Percentiles rank a stretch among this genome's conserved stretches.
Conservation (phyloP, 192 early-diverging fungal species). For the Mortierella hygrophila region DNA sequence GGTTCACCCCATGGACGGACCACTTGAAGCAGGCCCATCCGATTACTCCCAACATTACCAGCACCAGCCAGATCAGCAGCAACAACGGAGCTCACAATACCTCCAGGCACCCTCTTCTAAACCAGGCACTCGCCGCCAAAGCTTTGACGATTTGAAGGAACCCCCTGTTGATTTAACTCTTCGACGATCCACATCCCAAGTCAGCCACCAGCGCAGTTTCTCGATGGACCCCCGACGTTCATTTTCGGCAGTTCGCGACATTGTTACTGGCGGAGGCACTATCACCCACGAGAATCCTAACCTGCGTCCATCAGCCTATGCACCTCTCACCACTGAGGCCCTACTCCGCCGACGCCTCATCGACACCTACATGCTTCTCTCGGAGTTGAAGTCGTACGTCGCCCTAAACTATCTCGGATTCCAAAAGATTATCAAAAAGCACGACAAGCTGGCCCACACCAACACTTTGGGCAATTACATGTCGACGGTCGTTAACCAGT, state of each 20-base stretch:
- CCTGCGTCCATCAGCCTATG: slow-evolving; percentile 42
- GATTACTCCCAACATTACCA: not conserved
- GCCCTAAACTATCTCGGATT: slow-evolving; percentile 91
- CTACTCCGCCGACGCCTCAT: slow-evolving; percentile 47
- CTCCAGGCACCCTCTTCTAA: not conserved
- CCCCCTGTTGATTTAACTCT: not conserved
- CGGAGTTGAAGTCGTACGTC: slow-evolving; percentile 86
- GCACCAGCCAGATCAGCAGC: not conserved
- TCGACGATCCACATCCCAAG: slow-evolving; percentile 12
- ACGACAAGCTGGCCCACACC: slow-evolving; percentile 87
- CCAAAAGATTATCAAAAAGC: slow-evolving; percentile 94
- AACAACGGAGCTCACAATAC: not conserved
- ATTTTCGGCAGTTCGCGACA: slow-evolving; percentile 17
- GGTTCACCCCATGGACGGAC: slow-evolving; percentile 7
- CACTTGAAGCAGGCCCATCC: no score
- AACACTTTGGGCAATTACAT: slow-evolving; percentile 55
- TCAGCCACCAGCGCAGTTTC: slow-evolving; percentile 5
- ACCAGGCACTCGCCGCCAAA: slow-evolving; percentile 9
- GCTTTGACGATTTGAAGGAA: not conserved
- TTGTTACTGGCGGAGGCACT: slow-evolving; percentile 37
- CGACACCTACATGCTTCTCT: slow-evolving; percentile 68
- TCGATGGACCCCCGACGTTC: slow-evolving; percentile 22
- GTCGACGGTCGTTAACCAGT: slow-evolving; percentile 64
- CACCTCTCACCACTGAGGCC: slow-evolving; percentile 47
- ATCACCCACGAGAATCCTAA: slow-evolving; percentile 36